Percentiles rank a stretch among this genome's conserved stretches.
phyloP scores from a whole-genome alignment of 331 rosid species.

The Ulmus americana region DNA sequence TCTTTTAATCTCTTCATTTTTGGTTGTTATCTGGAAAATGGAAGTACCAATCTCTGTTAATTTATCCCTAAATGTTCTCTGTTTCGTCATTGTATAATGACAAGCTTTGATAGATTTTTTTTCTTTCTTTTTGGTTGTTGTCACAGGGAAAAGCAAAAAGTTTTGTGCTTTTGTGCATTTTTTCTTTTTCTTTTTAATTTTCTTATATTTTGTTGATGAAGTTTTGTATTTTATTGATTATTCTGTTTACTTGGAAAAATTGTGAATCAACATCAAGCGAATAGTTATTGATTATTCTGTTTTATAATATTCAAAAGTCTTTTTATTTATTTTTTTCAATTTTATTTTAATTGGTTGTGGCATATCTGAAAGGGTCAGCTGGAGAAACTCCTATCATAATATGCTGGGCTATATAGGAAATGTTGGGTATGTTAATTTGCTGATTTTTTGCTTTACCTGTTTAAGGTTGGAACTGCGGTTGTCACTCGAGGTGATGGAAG shows the following conservation, averaged over 20 bases:
- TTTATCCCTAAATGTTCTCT: not conserved
- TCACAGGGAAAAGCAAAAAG: not conserved
- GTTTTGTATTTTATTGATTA: not conserved
- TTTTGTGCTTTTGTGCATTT: not conserved
- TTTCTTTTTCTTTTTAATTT: too few species aligned
- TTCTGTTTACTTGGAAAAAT: not conserved
- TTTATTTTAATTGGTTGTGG: too few species aligned
- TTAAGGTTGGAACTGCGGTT: conserved; percentile 96
- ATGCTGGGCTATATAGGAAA: not conserved
- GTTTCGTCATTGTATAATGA: not conserved
- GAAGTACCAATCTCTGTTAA: too few species aligned
- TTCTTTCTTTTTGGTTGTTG: too few species aligned
- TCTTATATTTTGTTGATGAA: not conserved
- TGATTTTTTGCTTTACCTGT: conserved; percentile 15
- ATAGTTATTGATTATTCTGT: not conserved
- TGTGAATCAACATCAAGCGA: not conserved
- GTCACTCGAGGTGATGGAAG: conserved; percentile 95
- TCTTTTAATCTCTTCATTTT: not conserved
- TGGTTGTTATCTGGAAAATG: not conserved
- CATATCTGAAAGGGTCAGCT: too few species aligned
- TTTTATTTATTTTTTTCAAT: not conserved
- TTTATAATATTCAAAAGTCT: not conserved
- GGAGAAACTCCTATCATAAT: not conserved
- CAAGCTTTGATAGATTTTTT: too few species aligned
- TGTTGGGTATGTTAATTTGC: conserved; percentile 3